Conservation (phyloP, 176 grass and related monocot genomes). For the Triticum dicoccoides region DNA sequence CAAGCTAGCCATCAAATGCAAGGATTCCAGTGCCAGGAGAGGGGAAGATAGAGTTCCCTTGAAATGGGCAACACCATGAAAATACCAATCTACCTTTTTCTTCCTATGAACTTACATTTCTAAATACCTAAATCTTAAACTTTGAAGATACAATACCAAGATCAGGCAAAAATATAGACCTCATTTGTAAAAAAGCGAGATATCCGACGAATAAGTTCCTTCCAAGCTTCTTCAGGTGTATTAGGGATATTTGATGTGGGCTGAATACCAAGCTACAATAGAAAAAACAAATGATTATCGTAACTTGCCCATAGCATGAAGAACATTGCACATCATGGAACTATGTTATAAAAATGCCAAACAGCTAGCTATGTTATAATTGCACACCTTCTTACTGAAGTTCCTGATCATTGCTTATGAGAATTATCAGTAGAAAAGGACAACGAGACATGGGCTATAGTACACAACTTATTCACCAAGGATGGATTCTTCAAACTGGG, state of each 20-base stretch:
- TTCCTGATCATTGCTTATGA: not conserved
- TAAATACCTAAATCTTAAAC: not conserved
- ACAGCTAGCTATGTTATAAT: not conserved
- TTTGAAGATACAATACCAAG: not conserved
- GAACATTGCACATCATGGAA: not conserved
- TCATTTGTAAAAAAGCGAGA: conserved; percentile 59
- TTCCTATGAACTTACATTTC: not conserved
- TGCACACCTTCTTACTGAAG: not conserved
- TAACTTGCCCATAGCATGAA: conserved; percentile 2
- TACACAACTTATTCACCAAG: not conserved
- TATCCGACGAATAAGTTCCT: conserved; percentile 75
- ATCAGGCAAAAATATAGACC: conserved; percentile 37
- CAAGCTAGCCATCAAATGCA: not conserved
- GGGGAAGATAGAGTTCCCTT: not conserved
- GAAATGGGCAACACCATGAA: not conserved
- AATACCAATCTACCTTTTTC: not conserved
- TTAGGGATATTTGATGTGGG: conserved; percentile 33
- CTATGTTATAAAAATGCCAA: not conserved
- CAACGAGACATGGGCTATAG: not conserved
- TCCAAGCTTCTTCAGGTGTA: conserved; percentile 78
- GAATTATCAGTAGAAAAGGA: not conserved
- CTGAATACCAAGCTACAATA: conserved; percentile 74
- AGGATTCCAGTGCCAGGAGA: not conserved
- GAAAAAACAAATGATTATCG: conserved; percentile 11
- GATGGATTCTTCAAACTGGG: not conserved